A percentile compares a stretch with the other conserved stretches of the same genome.
phyloP scores from a whole-genome alignment of 225 moss, liverwort and hornwort species.

The Marchantia polymorpha region DNA sequence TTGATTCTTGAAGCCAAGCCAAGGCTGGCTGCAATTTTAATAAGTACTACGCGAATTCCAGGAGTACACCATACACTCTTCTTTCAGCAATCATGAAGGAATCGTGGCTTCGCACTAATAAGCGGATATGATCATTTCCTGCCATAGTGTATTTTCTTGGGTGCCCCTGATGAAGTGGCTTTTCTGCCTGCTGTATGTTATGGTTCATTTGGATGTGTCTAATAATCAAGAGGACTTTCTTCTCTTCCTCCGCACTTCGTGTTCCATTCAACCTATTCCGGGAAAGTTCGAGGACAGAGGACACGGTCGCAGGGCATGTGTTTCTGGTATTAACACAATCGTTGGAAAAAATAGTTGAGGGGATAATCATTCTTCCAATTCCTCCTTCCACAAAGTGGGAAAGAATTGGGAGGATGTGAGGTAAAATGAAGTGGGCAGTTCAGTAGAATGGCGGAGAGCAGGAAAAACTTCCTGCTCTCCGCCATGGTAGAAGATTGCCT shows the following conservation, averaged over 20 bases:
- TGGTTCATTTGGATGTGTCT: neutral
- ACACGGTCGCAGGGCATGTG: neutral
- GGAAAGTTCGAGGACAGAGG: neutral
- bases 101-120: too few species aligned
- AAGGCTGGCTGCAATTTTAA: neutral
- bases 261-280: neutral
- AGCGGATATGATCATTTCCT: neutral
- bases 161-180: neutral
- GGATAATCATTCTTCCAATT: too few species aligned
- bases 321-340: too few species aligned
- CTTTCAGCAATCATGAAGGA: neutral
- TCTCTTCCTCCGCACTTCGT: neutral
- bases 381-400: too few species aligned
- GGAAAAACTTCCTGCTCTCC: too few species aligned
- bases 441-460: too few species aligned
- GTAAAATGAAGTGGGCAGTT: too few species aligned
- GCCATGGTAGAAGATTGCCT: too few species aligned
- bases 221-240: neutral
- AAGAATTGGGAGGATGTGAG: too few species aligned
- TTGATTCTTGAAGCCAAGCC: slow-evolving; percentile 6
- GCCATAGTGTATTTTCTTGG: too few species aligned
- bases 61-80: slow-evolving; percentile 6
- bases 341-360: too few species aligned
- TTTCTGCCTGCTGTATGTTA: neutral
- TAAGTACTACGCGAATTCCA: slow-evolving; percentile 1